A percentile compares a stretch with the other conserved stretches of the same genome.
phyloP scores from a whole-genome alignment of 2,329 filamentous ascomycete genomes.

The Lasiodiplodia sp. region DNA sequence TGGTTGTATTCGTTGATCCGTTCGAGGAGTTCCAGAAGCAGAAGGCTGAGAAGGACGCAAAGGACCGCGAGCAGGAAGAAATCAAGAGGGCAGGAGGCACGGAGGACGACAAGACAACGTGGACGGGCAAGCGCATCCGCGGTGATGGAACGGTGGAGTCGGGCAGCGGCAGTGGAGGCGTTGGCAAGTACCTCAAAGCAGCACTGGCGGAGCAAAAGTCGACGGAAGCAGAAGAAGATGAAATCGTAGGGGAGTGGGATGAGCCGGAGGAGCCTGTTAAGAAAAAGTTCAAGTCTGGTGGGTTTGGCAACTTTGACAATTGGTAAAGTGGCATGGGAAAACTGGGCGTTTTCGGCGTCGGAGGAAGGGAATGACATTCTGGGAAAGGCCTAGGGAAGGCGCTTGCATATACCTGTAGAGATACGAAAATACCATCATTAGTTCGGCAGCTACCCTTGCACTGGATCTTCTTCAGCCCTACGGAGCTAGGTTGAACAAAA shows the following conservation, averaged over 20 bases:
- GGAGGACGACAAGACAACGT: conserved; percentile 89
- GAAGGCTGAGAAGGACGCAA: conserved; percentile 60
- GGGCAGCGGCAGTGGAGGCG: conserved; percentile 58
- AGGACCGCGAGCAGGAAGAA: conserved; percentile 69
- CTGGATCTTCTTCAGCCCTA: conserved; percentile 26
- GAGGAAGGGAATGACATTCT: not conserved
- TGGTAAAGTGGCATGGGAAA: conserved; percentile 66
- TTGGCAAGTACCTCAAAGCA: conserved; percentile 84
- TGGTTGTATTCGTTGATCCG: conserved; percentile 89
- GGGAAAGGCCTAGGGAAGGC: not conserved
- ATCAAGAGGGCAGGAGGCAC: conserved; percentile 71
- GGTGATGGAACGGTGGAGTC: conserved; percentile 67
- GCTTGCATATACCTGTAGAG: conserved; percentile 4
- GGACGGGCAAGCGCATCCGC: conserved; percentile 92
- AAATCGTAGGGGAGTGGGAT: conserved; percentile 62
- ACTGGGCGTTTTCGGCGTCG: conserved; percentile 6
- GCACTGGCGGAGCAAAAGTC: conserved; percentile 51
- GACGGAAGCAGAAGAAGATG: conserved; percentile 55
- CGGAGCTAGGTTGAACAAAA: conserved; percentile 8
- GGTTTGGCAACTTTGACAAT: conserved; percentile 93
- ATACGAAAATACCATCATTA: conserved; percentile 8
- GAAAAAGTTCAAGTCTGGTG: conserved; percentile 81
- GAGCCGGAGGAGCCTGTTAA: conserved; percentile 67
- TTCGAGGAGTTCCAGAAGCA: conserved; percentile 92
- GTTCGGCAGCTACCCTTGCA: not conserved